These are phyloP conservation scores for Ganoderma meredithae DNA, from an alignment of 1,284 basidiomycete species.

Conservation along the genomic window DNA sequence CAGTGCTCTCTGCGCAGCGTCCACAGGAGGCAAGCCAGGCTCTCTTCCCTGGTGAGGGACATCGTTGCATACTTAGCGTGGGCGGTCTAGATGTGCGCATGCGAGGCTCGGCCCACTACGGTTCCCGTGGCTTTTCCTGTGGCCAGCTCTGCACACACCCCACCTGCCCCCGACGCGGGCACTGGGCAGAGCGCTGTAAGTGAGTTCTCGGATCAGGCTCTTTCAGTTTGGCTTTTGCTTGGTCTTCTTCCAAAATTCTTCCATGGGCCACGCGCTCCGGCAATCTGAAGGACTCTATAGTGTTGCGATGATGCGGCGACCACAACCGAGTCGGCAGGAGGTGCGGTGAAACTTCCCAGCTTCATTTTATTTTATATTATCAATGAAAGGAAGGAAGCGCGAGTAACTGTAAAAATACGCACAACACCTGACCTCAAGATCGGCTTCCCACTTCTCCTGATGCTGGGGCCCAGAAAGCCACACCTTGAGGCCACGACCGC, in stretches of 20 bases:
- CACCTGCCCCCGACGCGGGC: neutral
- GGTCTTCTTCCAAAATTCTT: neutral
- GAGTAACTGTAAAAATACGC: neutral
- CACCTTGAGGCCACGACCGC: neutral
- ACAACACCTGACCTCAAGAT: neutral
- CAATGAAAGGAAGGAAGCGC: neutral
- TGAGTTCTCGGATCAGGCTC: neutral
- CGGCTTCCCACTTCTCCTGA: neutral
- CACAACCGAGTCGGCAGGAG: neutral
- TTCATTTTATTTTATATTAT: constrained; percentile 8
- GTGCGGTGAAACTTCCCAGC: neutral
- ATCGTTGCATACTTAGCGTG: neutral
- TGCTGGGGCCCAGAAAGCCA: neutral
- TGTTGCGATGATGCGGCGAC: neutral
- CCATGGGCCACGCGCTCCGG: neutral
- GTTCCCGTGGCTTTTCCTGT: neutral
- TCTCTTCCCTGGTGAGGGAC: neutral
- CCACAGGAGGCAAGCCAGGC: neutral
- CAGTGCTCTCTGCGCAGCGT: neutral
- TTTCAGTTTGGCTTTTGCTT: neutral
- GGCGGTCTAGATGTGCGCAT: neutral
- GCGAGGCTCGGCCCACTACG: neutral
- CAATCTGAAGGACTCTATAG: neutral
- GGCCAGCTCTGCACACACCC: neutral
- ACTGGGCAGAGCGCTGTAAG: neutral